Percentiles rank a stretch among this genome's conserved stretches.
Conservation (phyloP, 805 yeast genomes). For the Wickerhamiella occidentalis region DNA sequence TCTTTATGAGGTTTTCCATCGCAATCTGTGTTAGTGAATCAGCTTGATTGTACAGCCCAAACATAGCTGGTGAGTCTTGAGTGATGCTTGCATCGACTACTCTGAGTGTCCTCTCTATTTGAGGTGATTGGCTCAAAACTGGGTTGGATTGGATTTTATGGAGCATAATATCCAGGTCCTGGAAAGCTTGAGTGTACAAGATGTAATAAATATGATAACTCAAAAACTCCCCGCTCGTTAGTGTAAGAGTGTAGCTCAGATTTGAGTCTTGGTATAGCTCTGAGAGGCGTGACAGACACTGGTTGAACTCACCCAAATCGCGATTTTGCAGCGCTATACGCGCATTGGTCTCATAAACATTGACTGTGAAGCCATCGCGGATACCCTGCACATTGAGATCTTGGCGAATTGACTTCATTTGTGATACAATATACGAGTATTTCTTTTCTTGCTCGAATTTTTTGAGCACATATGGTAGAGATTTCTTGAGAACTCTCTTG, state of each 20-base stretch:
- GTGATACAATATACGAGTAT: constrained; percentile 75
- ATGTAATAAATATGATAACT: constrained; percentile 65
- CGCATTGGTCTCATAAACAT: constrained; percentile 77
- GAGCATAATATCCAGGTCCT: constrained; percentile 40
- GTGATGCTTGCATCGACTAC: constrained; percentile 29
- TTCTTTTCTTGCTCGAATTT: constrained; percentile 43
- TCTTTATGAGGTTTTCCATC: constrained; percentile 41
- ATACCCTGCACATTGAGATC: constrained; percentile 88
- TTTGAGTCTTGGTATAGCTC: constrained; percentile 40
- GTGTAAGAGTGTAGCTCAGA: constrained; percentile 22
- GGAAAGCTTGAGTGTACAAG: constrained; percentile 55
- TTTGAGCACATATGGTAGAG: constrained; percentile 41
- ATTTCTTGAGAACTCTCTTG: constrained; percentile 41
- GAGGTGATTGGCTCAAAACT: constrained; percentile 22
- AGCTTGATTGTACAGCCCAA: constrained; percentile 33
- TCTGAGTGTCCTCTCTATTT: constrained; percentile 29
- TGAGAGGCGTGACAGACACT: constrained; percentile 75
- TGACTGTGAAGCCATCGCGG: constrained; percentile 59
- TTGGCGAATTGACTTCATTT: constrained; percentile 83
- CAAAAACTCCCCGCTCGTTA: constrained; percentile 46
- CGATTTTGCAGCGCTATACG: constrained; percentile 70
- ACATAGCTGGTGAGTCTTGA: constrained; percentile 44
- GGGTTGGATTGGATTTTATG: constrained; percentile 21
- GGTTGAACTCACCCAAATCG: constrained; percentile 91
- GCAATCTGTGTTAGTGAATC: constrained; percentile 36